Evolutionary conservation across 208 protist genomes (phyloP).

Genomic region (Wallacemonas sp.): DNA sequence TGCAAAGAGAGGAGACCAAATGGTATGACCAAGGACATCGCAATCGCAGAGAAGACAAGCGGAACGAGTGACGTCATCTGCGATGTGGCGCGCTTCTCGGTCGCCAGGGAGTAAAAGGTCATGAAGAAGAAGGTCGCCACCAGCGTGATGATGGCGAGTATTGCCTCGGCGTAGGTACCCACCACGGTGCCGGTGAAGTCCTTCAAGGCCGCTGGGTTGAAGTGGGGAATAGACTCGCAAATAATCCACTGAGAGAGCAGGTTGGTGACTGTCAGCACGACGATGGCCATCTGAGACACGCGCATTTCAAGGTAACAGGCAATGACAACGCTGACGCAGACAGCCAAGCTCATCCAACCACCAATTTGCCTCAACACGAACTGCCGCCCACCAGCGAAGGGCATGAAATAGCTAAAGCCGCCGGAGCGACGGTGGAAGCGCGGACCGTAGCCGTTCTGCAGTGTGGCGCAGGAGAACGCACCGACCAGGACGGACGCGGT

Average conservation of each 20-base stretch:
- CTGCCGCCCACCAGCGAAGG: constrained; percentile 50
- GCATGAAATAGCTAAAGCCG: constrained; percentile 67
- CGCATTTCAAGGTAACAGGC: constrained; percentile 38
- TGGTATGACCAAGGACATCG: constrained; percentile 51
- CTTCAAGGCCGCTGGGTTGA: constrained; percentile 27
- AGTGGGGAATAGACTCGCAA: constrained; percentile 42
- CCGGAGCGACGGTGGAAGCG: constrained; percentile 45
- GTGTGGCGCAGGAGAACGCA: constrained; percentile 51
- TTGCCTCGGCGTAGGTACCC: constrained; percentile 63
- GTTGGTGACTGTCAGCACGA: constrained; percentile 36
- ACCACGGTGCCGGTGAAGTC: constrained; percentile 30
- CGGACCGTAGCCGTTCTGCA: constrained; percentile 61
- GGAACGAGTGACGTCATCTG: constrained; percentile 38
- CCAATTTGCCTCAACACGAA: constrained; percentile 58
- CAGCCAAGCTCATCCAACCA: constrained; percentile 57
- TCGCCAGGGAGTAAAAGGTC: constrained; percentile 35
- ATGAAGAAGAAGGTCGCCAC: constrained; percentile 59
- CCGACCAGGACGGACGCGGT: constrained; percentile 36
- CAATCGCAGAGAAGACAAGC: constrained; percentile 48
- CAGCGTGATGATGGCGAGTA: constrained; percentile 53
- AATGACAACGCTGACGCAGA: constrained; percentile 35
- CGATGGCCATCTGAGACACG: constrained; percentile 30
- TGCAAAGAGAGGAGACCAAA: constrained; percentile 70
- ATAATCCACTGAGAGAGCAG: constrained; percentile 46
- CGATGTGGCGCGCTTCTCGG: constrained; percentile 18